Conservation (phyloP, 495 filamentous ascomycete species). For the Neurospora sp. region DNA sequence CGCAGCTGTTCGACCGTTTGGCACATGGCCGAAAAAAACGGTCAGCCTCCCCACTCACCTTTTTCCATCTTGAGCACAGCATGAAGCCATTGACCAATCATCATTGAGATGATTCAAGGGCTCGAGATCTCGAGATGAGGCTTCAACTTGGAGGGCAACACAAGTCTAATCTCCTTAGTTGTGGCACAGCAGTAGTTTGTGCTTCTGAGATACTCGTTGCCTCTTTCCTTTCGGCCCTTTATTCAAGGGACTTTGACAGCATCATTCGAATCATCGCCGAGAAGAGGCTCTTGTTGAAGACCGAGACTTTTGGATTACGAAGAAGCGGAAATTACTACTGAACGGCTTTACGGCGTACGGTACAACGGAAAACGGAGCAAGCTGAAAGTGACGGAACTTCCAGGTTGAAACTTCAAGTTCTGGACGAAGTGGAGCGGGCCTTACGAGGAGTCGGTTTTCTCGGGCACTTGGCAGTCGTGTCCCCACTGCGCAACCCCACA, state of each 20-base stretch:
- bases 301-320: not conserved
- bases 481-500: not conserved
- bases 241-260: not conserved
- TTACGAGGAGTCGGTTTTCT: not conserved
- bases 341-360: not conserved
- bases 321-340: not conserved
- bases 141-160: not conserved
- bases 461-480: not conserved
- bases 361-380: not conserved
- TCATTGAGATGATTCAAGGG: not conserved
- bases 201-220: not conserved
- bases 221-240: not conserved
- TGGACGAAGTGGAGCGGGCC: not conserved
- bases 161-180: not conserved
- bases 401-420: not conserved
- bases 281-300: not conserved
- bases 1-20: not conserved
- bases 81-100: not conserved
- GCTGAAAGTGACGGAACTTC: not conserved
- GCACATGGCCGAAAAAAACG: not conserved
- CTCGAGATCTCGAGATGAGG: not conserved
- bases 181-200: not conserved
- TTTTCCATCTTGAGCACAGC: not conserved
- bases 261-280: not conserved
- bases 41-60: not conserved